These are phyloP conservation scores for Crithidia brevicula DNA, from an alignment of 208 protist genomes.

Conservation along the genomic window DNA sequence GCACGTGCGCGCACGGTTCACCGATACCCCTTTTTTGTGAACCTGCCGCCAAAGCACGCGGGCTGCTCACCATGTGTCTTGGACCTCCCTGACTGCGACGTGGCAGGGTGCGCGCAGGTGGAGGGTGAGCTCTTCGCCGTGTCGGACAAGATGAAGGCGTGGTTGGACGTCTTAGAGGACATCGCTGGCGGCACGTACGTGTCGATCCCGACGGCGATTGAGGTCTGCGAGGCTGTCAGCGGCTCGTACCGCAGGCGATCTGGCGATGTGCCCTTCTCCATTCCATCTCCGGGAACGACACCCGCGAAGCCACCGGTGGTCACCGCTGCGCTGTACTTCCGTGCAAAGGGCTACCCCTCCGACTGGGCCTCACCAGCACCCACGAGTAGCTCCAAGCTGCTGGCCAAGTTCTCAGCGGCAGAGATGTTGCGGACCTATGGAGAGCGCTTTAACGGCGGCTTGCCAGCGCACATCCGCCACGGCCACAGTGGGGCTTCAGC, in stretches of 20 bases:
- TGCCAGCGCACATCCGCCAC: slow-evolving; percentile 43
- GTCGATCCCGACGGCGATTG: slow-evolving; percentile 31
- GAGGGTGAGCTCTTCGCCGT: slow-evolving; percentile 69
- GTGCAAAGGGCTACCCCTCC: slow-evolving; percentile 38
- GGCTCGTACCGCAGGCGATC: slow-evolving; percentile 18
- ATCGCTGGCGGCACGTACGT: slow-evolving; percentile 40
- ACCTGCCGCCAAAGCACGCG: slow-evolving; percentile 38
- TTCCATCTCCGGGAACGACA: neutral
- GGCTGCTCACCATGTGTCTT: slow-evolving; percentile 64
- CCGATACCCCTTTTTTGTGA: slow-evolving; percentile 71
- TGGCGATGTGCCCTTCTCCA: neutral
- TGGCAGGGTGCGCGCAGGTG: slow-evolving; percentile 38
- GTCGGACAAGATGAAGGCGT: slow-evolving; percentile 53
- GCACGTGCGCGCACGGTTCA: slow-evolving; percentile 40
- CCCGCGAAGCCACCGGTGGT: slow-evolving; percentile 2
- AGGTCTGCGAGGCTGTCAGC: slow-evolving; percentile 28
- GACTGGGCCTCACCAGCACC: slow-evolving; percentile 47
- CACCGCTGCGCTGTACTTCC: slow-evolving; percentile 55
- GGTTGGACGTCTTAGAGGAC: slow-evolving; percentile 65
- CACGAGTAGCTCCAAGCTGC: slow-evolving; percentile 30
- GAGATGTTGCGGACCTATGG: slow-evolving; percentile 45
- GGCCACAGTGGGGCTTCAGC: slow-evolving; percentile 3
- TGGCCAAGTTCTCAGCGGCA: slow-evolving; percentile 45
- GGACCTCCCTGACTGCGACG: slow-evolving; percentile 39
- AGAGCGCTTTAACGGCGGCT: slow-evolving; percentile 41